These are phyloP conservation scores for Scytalidium sp. DNA, from an alignment of 2,329 filamentous ascomycete genomes.

Conservation along the genomic window DNA sequence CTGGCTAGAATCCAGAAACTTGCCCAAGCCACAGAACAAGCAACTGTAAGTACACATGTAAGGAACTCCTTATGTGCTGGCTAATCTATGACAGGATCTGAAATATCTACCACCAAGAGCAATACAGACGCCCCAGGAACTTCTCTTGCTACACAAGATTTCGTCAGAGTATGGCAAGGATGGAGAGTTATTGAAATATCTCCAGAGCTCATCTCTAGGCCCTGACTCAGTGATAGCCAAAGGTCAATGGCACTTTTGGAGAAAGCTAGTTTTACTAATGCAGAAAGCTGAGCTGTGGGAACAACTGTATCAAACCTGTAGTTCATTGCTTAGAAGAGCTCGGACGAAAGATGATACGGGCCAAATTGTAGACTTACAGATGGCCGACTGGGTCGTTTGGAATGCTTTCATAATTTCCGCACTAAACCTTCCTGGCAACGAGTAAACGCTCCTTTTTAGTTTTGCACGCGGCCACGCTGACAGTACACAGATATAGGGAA, in stretches of 20 bases:
- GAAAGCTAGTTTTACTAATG: constrained; percentile 23
- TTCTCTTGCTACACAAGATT: constrained; percentile 27
- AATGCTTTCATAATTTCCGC: constrained; percentile 24
- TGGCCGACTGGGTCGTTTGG: constrained; percentile 31
- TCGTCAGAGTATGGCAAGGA: constrained; percentile 18
- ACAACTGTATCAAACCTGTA: constrained; percentile 22
- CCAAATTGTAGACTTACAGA: constrained; percentile 21
- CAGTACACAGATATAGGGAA: constrained; percentile 9
- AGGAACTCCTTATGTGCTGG: background rate
- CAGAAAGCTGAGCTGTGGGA: constrained; percentile 21
- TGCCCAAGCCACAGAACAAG: constrained; percentile 25
- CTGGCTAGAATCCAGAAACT: constrained; percentile 26
- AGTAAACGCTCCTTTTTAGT: constrained; percentile 15
- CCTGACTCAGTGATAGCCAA: constrained; percentile 29
- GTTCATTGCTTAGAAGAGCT: constrained; percentile 22
- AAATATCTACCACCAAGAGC: constrained; percentile 23
- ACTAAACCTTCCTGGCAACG: constrained; percentile 13
- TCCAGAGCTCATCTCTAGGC: constrained; percentile 25
- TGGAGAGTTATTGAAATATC: constrained; percentile 23
- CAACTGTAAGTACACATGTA: constrained; percentile 16
- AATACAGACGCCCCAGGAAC: constrained; percentile 30
- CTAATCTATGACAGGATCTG: constrained; percentile 14
- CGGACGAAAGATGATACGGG: constrained; percentile 23
- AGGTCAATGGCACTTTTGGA: constrained; percentile 30
- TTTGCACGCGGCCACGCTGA: background rate